These are phyloP conservation scores for Leccinum pachyderme DNA, from an alignment of 1,284 basidiomycete genomes.

Conservation along the genomic window DNA sequence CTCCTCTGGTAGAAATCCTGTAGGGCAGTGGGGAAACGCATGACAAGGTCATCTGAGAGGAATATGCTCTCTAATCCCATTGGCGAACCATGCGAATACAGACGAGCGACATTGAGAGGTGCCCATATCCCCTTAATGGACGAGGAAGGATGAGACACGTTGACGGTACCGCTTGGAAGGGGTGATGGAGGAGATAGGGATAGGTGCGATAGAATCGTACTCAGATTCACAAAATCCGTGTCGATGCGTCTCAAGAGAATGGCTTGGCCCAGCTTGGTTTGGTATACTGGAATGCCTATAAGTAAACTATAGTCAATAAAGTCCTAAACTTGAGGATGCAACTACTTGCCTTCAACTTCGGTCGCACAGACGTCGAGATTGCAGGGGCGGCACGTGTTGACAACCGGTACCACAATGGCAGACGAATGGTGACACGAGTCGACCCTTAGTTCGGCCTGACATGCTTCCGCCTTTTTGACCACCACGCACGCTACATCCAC, in stretches of 20 bases:
- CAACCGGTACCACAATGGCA: constrained; percentile 32
- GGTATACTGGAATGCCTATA: constrained; percentile 67
- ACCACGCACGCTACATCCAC: constrained; percentile 1
- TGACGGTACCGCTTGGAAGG: constrained; percentile 23
- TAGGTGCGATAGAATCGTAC: constrained; percentile 47
- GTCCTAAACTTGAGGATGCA: neutral
- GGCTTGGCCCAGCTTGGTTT: constrained; percentile 53
- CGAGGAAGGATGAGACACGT: constrained; percentile 41
- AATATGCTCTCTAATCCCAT: constrained; percentile 46
- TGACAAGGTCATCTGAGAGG: constrained; percentile 56
- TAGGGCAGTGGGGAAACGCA: constrained; percentile 56
- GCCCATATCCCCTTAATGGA: constrained; percentile 63
- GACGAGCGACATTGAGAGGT: constrained; percentile 55
- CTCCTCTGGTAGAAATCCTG: constrained; percentile 52
- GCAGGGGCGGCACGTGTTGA: constrained; percentile 61
- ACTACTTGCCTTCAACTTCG: constrained; percentile 59
- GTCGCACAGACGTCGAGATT: constrained; percentile 59
- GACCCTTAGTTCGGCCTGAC: constrained; percentile 5
- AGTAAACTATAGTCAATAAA: constrained; percentile 11
- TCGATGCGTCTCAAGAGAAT: constrained; percentile 65
- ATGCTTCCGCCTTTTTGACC: constrained; percentile 5
- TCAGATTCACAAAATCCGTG: constrained; percentile 70
- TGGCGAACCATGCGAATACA: constrained; percentile 33
- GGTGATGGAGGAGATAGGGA: constrained; percentile 38
- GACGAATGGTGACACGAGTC: constrained; percentile 2